These are phyloP conservation scores for Trametes villosa DNA, from an alignment of 768 basidiomycete genomes.

Conservation along the genomic window DNA sequence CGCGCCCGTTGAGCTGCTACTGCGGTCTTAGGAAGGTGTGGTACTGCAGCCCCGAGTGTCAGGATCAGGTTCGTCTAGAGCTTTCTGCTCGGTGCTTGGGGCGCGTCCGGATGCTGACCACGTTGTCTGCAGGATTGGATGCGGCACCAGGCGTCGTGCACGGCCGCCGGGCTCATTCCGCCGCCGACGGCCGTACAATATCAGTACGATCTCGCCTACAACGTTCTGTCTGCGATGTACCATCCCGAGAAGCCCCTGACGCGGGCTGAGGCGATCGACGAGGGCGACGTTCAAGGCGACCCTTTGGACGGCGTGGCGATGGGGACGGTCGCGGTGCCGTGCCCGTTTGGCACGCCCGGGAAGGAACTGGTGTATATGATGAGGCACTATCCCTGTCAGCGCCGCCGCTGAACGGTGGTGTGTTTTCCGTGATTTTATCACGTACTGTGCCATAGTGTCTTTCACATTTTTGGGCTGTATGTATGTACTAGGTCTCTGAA, in stretches of 20 bases:
- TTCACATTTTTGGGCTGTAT: no score
- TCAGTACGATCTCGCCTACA: background rate
- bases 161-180: background rate
- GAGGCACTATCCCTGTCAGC: background rate
- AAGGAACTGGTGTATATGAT: background rate
- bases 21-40: no score
- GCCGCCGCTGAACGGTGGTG: no score
- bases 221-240: background rate
- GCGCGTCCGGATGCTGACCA: background rate
- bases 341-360: background rate
- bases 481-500: no score
- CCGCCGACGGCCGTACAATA: background rate
- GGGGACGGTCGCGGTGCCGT: background rate
- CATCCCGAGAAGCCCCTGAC: background rate
- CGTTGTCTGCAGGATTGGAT: background rate
- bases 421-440: background rate
- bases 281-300: background rate
- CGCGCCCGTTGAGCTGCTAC: no score
- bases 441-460: background rate
- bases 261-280: background rate
- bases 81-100: background rate
- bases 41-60: background rate
- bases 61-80: background rate
- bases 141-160: background rate
- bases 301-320: background rate